Base-by-base conservation (phyloP, 2,329 filamentous ascomycete species). In the Ophiostoma fasciatum region DNA sequence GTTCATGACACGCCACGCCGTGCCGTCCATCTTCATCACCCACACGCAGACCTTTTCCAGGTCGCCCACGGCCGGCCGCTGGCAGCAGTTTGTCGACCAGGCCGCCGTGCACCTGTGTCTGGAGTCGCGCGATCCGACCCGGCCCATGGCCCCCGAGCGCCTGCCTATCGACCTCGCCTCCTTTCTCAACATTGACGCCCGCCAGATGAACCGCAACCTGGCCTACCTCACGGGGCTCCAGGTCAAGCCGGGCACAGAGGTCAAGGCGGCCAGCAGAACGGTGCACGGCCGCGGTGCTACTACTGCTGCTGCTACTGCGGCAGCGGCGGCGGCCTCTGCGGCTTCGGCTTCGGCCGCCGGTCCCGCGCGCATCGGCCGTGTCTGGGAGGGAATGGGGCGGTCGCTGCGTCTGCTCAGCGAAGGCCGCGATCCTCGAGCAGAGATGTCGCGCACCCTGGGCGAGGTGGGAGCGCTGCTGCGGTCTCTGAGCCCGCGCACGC, bases 131-230 rank as follows among this genome's bases (percentile, higher is more conserved):
- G 59, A 60, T 31, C 40, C 53, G 2, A 52, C 53, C 29, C 49
- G 51, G 17, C 53, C 46, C 20, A 50, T 54, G 14, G 49, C 56
- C 17, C 53, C 61, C 35, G 54, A 57, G 36, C 55, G 62, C 27
- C 48, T 66, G 13, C 64, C 65, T 7, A 62, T 68, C 36, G 64
- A 68, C 42, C 48, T 66, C 14, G 48, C 49, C 3, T 64, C 62
- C 10, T 69, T 68, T 43, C 51, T 63, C 38, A 63, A 63, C 40
- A 61, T 68, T 40, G 64, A 68, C 45, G 58, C 62, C 20, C 56
- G 64, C 33, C 65, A 69, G 49, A 62, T 69, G 58, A 69, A 68
- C 46, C 57, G 64, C 40, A 66, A 68, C 42, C 48, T 69, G 17
- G 62, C 64, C n/a, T 62, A 60, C 38, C 48, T 69, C 27, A 66